Conservation (phyloP, 306 rosid species). For the cucumber (Cucumis sativus) region DNA sequence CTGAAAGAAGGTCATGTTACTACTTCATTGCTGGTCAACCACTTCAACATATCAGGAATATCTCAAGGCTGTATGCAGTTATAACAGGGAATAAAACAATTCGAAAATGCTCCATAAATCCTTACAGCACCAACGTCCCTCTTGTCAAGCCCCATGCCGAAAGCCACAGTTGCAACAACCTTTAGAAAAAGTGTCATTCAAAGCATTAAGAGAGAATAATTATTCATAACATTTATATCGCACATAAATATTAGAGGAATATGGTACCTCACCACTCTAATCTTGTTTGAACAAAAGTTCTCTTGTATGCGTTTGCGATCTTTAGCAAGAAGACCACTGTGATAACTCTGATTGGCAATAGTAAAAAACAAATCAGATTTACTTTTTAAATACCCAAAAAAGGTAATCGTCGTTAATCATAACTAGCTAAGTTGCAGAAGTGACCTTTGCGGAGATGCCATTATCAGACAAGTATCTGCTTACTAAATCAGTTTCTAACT, state of each 20-base stretch:
- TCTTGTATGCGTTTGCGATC: slow-evolving; percentile 75
- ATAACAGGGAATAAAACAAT: slow-evolving; percentile 8
- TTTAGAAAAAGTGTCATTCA: slow-evolving; percentile 23
- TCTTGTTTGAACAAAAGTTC: slow-evolving; percentile 69
- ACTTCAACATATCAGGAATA: background rate
- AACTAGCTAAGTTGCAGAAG: slow-evolving; percentile 14
- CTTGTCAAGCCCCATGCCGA: slow-evolving; percentile 98
- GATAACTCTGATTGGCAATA: slow-evolving; percentile 54
- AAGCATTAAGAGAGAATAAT: slow-evolving; percentile 10
- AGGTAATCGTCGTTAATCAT: background rate
- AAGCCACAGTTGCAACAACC: slow-evolving; percentile 99
- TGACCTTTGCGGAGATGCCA: slow-evolving; percentile 73
- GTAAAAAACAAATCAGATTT: slow-evolving; percentile 19
- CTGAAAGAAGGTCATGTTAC: background rate
- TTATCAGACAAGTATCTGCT: slow-evolving; percentile 64
- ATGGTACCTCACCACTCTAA: slow-evolving; percentile 62
- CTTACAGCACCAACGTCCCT: slow-evolving; percentile 94
- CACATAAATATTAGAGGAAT: slow-evolving; percentile 2
- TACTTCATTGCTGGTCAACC: background rate
- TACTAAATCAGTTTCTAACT: slow-evolving; percentile 65
- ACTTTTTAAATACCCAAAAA: background rate
- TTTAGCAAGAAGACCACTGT: slow-evolving; percentile 67
- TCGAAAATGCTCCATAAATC: background rate
- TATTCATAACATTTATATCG: background rate
- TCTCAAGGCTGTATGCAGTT: background rate